Evolutionary conservation across 2,329 filamentous ascomycete species (phyloP).

Genomic region (Colletotrichum horii): DNA sequence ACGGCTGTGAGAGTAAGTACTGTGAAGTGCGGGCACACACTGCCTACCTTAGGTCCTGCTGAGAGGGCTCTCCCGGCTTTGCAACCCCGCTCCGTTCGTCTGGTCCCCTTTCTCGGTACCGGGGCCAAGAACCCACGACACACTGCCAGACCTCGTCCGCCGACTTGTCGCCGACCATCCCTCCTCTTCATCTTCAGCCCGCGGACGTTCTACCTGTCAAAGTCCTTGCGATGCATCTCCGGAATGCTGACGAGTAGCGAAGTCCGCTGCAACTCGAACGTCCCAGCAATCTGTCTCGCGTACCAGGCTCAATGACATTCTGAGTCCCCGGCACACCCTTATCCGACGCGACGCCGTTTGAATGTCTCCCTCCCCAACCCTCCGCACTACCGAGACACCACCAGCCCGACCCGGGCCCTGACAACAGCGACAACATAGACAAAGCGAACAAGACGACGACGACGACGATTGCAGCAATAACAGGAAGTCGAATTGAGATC

Average conservation of each 20-base stretch:
- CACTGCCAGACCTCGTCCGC: background rate
- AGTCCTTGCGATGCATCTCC: background rate
- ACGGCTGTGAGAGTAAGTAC: background rate
- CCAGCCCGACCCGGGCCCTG: background rate
- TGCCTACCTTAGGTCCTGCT: background rate
- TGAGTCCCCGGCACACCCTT: background rate
- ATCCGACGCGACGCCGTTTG: background rate
- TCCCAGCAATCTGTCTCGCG: background rate
- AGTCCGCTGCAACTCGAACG: background rate
- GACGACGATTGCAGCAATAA: background rate
- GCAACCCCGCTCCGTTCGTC: background rate
- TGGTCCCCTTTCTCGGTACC: background rate
- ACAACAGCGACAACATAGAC: background rate
- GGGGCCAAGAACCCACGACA: background rate
- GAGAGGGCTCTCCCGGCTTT: background rate
- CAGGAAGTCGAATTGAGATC: background rate
- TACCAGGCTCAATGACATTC: background rate
- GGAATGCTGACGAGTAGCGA: background rate
- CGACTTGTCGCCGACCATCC: background rate
- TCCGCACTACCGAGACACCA: background rate
- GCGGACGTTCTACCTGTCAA: background rate
- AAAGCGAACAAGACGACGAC: background rate
- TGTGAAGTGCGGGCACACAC: background rate
- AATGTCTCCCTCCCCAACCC: conserved; percentile 1
- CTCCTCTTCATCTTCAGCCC: background rate